These are phyloP conservation scores for Globisporangium radiosum DNA, from an alignment of 352 stramenopile genomes.

Conservation along the genomic window DNA sequence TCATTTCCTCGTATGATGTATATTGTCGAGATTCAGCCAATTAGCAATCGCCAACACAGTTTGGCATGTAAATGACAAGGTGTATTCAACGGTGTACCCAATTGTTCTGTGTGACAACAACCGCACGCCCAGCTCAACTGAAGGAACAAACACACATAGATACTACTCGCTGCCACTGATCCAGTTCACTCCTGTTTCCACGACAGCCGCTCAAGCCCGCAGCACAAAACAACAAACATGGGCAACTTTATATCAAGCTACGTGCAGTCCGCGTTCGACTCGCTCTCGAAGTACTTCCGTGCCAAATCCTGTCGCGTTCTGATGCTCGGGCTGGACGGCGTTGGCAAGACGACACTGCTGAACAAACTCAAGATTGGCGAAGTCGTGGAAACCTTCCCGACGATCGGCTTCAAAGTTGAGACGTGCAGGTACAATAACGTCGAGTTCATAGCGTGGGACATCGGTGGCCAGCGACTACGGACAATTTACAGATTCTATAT, in stretches of 20 bases:
- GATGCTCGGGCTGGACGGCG: constrained; percentile 90
- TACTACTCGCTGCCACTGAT: neutral
- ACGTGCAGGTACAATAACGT: constrained; percentile 63
- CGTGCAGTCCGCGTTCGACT: constrained; percentile 21
- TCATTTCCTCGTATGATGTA: too few species aligned
- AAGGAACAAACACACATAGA: neutral
- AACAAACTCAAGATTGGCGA: constrained; percentile 78
- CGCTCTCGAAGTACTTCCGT: constrained; percentile 23
- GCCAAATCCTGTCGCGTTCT: constrained; percentile 43
- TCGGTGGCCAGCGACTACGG: constrained; percentile 66
- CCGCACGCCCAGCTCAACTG: too few species aligned
- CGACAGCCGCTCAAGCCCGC: neutral
- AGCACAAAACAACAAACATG: constrained; percentile 13
- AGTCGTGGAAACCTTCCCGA: constrained; percentile 57
- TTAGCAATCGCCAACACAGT: neutral
- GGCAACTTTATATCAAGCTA: constrained; percentile 27
- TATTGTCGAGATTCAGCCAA: neutral
- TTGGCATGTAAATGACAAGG: neutral
- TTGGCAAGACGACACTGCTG: constrained; percentile 95
- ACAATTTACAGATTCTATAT: constrained; percentile 75
- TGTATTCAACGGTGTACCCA: neutral
- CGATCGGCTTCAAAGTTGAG: constrained; percentile 81
- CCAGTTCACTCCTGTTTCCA: neutral
- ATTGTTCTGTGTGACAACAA: neutral
- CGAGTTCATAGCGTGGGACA: constrained; percentile 75